These are phyloP conservation scores for Heterobasidion occidentale DNA, from an alignment of 1,284 basidiomycete genomes.

Conservation along the genomic window DNA sequence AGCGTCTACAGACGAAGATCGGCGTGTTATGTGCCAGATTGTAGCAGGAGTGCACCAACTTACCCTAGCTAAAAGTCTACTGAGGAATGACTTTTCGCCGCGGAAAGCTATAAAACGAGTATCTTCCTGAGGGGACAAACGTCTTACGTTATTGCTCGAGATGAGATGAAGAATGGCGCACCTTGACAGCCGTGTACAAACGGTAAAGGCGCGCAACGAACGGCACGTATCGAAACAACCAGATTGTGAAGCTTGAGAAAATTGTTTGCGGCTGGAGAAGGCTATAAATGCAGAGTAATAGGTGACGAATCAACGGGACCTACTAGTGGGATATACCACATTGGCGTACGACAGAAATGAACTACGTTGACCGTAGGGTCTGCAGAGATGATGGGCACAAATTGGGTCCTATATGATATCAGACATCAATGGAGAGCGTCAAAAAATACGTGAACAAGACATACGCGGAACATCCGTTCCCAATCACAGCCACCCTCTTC, in stretches of 20 bases:
- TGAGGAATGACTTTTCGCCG: slow-evolving; percentile 2
- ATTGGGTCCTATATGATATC: slow-evolving; percentile 29
- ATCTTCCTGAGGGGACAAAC: slow-evolving; percentile 1
- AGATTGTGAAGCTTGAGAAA: slow-evolving; percentile 24
- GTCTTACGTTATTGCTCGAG: neutral
- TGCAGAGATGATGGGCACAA: slow-evolving; percentile 34
- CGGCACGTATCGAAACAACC: slow-evolving; percentile 32
- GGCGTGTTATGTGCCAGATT: neutral
- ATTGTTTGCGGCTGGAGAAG: slow-evolving; percentile 14
- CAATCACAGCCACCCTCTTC: slow-evolving; percentile 31
- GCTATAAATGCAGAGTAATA: neutral
- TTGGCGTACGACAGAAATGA: slow-evolving; percentile 38
- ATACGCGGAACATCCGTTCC: slow-evolving; percentile 28
- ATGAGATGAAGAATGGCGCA: slow-evolving; percentile 10
- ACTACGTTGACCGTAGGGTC: slow-evolving; percentile 30
- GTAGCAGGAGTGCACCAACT: neutral
- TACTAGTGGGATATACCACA: slow-evolving; percentile 36
- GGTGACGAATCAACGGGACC: slow-evolving; percentile 5
- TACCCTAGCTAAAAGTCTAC: neutral
- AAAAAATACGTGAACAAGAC: neutral
- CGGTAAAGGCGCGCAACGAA: slow-evolving; percentile 28
- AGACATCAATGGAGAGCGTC: neutral
- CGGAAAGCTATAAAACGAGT: neutral
- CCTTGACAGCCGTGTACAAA: slow-evolving; percentile 21
- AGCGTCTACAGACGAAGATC: slow-evolving; percentile 13